These are phyloP conservation scores for Plasmodium adleri DNA, from an alignment of 169 alveolate genomes.

Conservation along the genomic window DNA sequence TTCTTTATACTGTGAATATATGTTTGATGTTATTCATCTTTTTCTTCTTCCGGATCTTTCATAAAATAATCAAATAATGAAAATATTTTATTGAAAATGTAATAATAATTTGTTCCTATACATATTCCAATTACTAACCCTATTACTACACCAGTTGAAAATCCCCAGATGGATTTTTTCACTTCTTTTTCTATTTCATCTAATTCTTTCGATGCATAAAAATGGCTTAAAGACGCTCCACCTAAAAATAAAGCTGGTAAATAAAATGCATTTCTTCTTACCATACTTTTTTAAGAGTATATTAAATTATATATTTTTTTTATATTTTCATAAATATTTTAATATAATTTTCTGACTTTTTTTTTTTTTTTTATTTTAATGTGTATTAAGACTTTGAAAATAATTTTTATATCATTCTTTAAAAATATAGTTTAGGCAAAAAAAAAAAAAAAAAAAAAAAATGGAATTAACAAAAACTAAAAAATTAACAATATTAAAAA, in stretches of 20 bases:
- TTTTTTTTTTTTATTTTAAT: neutral
- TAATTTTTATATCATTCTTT: neutral
- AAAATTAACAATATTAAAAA: too few species aligned
- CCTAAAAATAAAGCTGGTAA: slow-evolving; percentile 76
- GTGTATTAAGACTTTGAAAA: neutral
- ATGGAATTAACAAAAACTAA: too few species aligned
- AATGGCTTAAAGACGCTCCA: slow-evolving; percentile 76
- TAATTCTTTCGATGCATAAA: slow-evolving; percentile 73
- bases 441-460: neutral
- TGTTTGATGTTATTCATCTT: slow-evolving; percentile 2
- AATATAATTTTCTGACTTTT: slow-evolving; percentile 1
- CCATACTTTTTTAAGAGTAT: slow-evolving; percentile 33
- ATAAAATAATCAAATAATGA: slow-evolving; percentile 73
- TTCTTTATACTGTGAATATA: neutral
- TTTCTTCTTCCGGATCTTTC: slow-evolving; percentile 72
- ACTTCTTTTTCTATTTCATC: slow-evolving; percentile 77
- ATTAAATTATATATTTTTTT: slow-evolving; percentile 14
- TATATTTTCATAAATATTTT: slow-evolving; percentile 13
- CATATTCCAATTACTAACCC: slow-evolving; percentile 75
- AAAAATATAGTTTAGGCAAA: neutral
- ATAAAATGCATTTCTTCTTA: slow-evolving; percentile 63
- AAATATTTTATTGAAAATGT: slow-evolving; percentile 74
- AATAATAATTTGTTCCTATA: slow-evolving; percentile 74
- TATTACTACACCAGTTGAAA: slow-evolving; percentile 75
- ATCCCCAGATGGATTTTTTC: slow-evolving; percentile 74